Base-by-base conservation (phyloP, 2,329 filamentous ascomycete genomes). In the Colletotrichum karsti region DNA sequence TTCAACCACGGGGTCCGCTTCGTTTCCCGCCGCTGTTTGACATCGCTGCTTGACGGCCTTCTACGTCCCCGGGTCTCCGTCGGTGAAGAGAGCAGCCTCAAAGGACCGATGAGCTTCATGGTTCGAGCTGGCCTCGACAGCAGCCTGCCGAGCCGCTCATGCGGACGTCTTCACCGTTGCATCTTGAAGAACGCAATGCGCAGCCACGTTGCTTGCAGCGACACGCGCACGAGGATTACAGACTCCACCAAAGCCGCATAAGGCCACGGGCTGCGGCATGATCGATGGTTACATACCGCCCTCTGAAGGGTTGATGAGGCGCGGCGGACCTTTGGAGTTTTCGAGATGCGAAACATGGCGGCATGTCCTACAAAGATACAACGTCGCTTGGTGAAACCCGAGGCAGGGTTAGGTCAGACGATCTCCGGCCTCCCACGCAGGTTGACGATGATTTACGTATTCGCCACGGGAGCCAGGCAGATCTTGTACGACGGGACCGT, bases 211-310 rank as follows among this genome's bases (percentile, higher is more conserved):
- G 28, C 53, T 22, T 53, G 20, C 39, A 20, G 39, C 15, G 26
- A 42, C 51, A 44, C 26, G 39, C 35, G 39, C 26, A 26, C 44
- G 44, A 64, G 18, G 42, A 28, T 33, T 22, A 39, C 44, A 46
- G 30, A 35, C 50, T 35, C 28, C 18, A 24, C 28, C 13, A n/a
- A 48, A 22, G 8, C 15, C 26, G 50, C 46, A 41, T 20, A 35
- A 65, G 22, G 15, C 22, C 18, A 20, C 54, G 61, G 65, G 53
- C n/a, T 13, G 60, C 53, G 20, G 53, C 61, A 68, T 68, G 46
- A 65, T 65, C 60, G 60, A 67, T 63, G 15, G 37, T 59, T 30
- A 51, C 60, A 51, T 39, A 39, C 41, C 35, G 42, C 51, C 60
- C 15, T 41, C 54, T 37, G 26, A 35, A n/a, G 53, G 8, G 26